phyloP scores from a whole-genome alignment of 495 filamentous ascomycete species.

The Neurospora sp. region DNA sequence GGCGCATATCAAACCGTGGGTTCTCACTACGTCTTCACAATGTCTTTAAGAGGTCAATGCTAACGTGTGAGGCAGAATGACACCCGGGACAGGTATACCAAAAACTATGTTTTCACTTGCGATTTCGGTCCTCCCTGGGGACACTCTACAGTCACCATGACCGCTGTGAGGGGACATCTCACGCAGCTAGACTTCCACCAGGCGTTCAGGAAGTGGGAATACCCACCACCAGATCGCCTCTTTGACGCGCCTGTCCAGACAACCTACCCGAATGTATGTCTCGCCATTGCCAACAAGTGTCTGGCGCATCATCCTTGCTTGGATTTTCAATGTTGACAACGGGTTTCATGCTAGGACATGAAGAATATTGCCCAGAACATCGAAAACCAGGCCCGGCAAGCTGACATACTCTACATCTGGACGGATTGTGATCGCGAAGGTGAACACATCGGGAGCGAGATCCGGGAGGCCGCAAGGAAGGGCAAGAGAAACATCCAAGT shows the following conservation, averaged over 20 bases:
- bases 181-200: slow-evolving; percentile 59
- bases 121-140: slow-evolving; percentile 78
- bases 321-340: not conserved
- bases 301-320: not conserved
- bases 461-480: slow-evolving; percentile 65
- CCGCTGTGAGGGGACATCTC: slow-evolving; percentile 80
- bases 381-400: slow-evolving; percentile 56
- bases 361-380: slow-evolving; percentile 79
- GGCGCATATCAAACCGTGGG: slow-evolving; percentile 60
- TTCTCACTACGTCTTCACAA: slow-evolving; percentile 6
- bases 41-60: not conserved
- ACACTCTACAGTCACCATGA: slow-evolving; percentile 77
- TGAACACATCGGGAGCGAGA: slow-evolving; percentile 92
- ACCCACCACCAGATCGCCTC: slow-evolving; percentile 63
- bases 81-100: slow-evolving; percentile 63
- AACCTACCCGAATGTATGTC: slow-evolving; percentile 49
- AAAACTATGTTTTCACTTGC: slow-evolving; percentile 90
- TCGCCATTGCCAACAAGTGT: not conserved
- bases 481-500: slow-evolving; percentile 66
- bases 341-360: slow-evolving; percentile 48
- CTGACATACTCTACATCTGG: slow-evolving; percentile 80
- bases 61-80: slow-evolving; percentile 26
- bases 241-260: slow-evolving; percentile 74
- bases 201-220: slow-evolving; percentile 65
- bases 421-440: slow-evolving; percentile 98